Conservation (phyloP, 2,329 filamentous ascomycete genomes). For the Scedosporium aurantiacum region DNA sequence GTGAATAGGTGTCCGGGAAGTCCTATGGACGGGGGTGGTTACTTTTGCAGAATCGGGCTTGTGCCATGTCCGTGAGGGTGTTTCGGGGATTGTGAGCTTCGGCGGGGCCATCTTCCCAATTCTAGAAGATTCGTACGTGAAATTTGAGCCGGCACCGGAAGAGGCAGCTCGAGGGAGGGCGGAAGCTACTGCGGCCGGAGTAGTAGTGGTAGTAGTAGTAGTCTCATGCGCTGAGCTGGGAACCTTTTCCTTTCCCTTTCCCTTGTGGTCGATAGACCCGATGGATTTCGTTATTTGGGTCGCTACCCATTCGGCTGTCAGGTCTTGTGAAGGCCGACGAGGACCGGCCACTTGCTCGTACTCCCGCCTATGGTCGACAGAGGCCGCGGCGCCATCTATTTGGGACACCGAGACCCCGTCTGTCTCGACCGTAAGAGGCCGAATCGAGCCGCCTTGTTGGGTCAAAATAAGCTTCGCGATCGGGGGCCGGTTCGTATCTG, state of each 20-base stretch:
- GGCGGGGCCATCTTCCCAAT: background rate
- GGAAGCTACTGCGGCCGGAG: background rate
- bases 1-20: background rate
- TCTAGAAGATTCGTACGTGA: background rate
- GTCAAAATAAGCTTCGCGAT: slow-evolving; percentile 31
- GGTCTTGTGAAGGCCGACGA: background rate
- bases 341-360: background rate
- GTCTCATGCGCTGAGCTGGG: too few relatives aligned
- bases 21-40: background rate
- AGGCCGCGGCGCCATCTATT: background rate
- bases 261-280: background rate
- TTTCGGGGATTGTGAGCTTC: slow-evolving; percentile 2
- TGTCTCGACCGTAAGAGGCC: background rate
- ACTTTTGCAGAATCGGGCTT: background rate
- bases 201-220: background rate
- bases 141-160: background rate
- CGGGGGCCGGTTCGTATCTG: slow-evolving; percentile 44
- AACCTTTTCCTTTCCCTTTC: background rate
- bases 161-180: background rate
- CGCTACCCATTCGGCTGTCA: background rate
- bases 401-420: background rate
- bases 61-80: background rate
- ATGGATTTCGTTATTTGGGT: background rate
- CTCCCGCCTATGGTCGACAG: background rate
- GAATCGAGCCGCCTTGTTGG: background rate